phyloP scores from a whole-genome alignment of 768 basidiomycete genomes.

The Serendipita sp. region DNA sequence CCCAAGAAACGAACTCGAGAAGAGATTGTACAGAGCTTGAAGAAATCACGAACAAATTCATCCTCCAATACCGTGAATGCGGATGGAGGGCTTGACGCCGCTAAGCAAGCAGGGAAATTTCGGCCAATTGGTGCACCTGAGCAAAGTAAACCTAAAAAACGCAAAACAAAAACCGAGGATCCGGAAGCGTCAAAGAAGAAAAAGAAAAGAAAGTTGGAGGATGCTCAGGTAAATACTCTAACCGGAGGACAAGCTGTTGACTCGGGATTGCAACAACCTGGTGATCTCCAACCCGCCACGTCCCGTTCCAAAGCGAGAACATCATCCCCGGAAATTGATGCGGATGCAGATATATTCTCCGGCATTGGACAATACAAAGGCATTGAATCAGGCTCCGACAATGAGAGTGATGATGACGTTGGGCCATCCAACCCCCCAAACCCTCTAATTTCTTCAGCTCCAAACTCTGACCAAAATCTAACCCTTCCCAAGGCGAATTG shows the following conservation, averaged over 20 bases:
- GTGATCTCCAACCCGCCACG: constrained; percentile 12
- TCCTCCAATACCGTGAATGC: constrained; percentile 14
- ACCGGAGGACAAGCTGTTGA: neutral
- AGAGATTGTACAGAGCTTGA: constrained; percentile 57
- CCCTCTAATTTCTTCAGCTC: too few species aligned
- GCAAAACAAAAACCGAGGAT: constrained; percentile 1
- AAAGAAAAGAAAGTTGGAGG: constrained; percentile 38
- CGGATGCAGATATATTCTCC: constrained; percentile 73
- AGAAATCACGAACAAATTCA: constrained; percentile 33
- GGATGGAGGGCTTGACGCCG: constrained; percentile 12
- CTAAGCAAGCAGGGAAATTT: constrained; percentile 23
- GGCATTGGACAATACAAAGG: constrained; percentile 74
- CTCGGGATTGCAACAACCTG: constrained; percentile 10
- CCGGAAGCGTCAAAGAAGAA: constrained; percentile 33
- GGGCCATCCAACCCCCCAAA: neutral
- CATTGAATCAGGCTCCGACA: constrained; percentile 37
- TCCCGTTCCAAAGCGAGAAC: neutral
- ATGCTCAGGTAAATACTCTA: neutral
- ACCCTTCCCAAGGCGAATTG: neutral
- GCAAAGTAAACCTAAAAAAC: neutral
- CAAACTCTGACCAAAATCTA: too few species aligned
- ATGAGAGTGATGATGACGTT: constrained; percentile 21
- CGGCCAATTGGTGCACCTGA: constrained; percentile 14
- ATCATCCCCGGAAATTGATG: constrained; percentile 26
- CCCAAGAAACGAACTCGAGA: constrained; percentile 60